These are phyloP conservation scores for Penicillium silybi DNA, from an alignment of 495 filamentous ascomycete species.

Conservation along the genomic window DNA sequence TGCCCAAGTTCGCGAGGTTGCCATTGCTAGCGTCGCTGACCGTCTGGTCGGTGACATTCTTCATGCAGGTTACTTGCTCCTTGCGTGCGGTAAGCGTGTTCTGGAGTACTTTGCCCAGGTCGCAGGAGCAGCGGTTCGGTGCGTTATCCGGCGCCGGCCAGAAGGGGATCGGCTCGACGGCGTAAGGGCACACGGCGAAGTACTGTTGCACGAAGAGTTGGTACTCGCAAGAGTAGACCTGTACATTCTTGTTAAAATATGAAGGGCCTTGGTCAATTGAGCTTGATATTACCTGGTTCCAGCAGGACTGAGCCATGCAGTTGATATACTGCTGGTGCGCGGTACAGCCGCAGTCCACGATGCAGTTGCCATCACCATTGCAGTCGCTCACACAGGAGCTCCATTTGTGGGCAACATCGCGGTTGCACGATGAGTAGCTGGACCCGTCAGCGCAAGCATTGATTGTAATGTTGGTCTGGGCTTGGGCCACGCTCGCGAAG, in stretches of 20 bases:
- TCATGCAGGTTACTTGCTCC: slow-evolving; percentile 19
- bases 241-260: background rate
- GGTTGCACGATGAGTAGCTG: slow-evolving; percentile 19
- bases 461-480: slow-evolving; percentile 27
- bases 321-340: slow-evolving; percentile 30
- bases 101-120: slow-evolving; percentile 24
- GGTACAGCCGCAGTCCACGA: slow-evolving; percentile 24
- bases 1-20: slow-evolving; percentile 12
- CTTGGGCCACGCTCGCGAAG: slow-evolving; percentile 12
- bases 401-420: slow-evolving; percentile 22
- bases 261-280: background rate
- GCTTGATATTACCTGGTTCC: slow-evolving; percentile 24
- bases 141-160: slow-evolving; percentile 31
- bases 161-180: slow-evolving; percentile 29
- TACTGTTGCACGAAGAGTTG: slow-evolving; percentile 33
- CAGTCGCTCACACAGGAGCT: slow-evolving; percentile 19
- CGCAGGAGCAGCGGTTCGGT: slow-evolving; percentile 31
- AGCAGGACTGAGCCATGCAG: slow-evolving; percentile 29
- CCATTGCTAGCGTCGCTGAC: slow-evolving; percentile 7
- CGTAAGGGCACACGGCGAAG: slow-evolving; percentile 26
- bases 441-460: slow-evolving; percentile 16
- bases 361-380: slow-evolving; percentile 22
- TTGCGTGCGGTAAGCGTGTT: slow-evolving; percentile 22
- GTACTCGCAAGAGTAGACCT: slow-evolving; percentile 36
- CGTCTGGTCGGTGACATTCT: slow-evolving; percentile 16